Percentiles rank a stretch among this genome's conserved stretches.
Evolutionary conservation across 495 filamentous ascomycete genomes (phyloP).

Genomic region (Trichoderma virens): DNA sequence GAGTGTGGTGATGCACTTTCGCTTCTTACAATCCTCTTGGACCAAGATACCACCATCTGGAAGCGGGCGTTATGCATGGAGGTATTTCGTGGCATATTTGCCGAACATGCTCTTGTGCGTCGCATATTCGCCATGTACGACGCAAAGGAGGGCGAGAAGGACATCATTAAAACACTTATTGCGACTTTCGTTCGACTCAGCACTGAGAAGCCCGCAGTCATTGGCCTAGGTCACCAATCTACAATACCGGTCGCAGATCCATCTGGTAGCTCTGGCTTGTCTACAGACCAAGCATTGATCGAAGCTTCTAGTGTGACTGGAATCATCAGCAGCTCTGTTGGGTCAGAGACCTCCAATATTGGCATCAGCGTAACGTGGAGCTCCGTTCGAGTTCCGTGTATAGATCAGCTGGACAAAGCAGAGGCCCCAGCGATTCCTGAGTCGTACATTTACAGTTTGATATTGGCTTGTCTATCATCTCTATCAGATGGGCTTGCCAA

Average conservation of each 20-base stretch:
- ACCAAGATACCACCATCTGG: constrained; percentile 76
- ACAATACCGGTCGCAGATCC: constrained; percentile 55
- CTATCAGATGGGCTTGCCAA: constrained; percentile 89
- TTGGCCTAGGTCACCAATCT: constrained; percentile 81
- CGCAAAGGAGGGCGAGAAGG: constrained; percentile 59
- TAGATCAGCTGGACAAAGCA: constrained; percentile 89
- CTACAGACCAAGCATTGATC: constrained; percentile 72
- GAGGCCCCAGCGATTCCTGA: constrained; percentile 79
- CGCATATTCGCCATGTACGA: constrained; percentile 79
- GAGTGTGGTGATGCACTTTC: constrained; percentile 83
- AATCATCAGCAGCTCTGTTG: constrained; percentile 72
- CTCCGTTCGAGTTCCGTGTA: constrained; percentile 74
- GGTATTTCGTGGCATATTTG: constrained; percentile 73
- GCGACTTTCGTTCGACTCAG: constrained; percentile 79
- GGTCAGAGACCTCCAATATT: constrained; percentile 52
- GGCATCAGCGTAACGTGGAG: constrained; percentile 92
- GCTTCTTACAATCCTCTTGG: constrained; percentile 79
- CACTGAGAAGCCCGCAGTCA: constrained; percentile 78
- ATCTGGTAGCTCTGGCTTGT: constrained; percentile 28
- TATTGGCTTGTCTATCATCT: constrained; percentile 76
- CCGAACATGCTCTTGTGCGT: constrained; percentile 67
- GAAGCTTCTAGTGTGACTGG: constrained; percentile 84
- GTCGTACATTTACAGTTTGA: constrained; percentile 87
- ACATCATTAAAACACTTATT: constrained; percentile 72
- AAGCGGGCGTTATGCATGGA: constrained; percentile 88